Conservation (phyloP, 2,329 filamentous ascomycete species). For the Epichloe sibirici region DNA sequence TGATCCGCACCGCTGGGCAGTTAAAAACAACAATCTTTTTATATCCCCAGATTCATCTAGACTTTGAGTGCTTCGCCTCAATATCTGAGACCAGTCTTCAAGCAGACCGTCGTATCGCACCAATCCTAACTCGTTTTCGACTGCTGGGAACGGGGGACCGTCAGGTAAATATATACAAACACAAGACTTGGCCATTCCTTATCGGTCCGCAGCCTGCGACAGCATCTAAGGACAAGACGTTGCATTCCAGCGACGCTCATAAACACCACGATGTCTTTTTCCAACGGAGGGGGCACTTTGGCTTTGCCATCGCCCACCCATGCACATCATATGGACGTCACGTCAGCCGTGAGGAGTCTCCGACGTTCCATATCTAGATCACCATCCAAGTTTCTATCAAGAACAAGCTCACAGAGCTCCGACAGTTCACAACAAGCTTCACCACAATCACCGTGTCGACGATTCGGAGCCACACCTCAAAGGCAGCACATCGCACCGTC, state of each 20-base stretch:
- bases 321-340: constrained; percentile 70
- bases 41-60: constrained; percentile 1
- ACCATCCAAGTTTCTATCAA: constrained; percentile 72
- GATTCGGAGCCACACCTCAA: constrained; percentile 26
- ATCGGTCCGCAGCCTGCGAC: constrained; percentile 13
- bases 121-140: background rate
- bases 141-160: background rate
- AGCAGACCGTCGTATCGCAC: background rate
- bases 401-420: constrained; percentile 34
- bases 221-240: constrained; percentile 12
- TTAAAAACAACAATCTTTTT: background rate
- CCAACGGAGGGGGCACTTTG: constrained; percentile 57
- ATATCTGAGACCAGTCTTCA: background rate
- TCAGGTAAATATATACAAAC: background rate
- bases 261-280: constrained; percentile 41
- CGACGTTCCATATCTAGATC: constrained; percentile 83
- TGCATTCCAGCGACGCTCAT: constrained; percentile 13
- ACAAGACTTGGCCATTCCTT: constrained; percentile 15
- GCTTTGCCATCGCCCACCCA: constrained; percentile 80
- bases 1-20: background rate
- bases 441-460: constrained; percentile 41
- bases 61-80: background rate
- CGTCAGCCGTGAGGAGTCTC: constrained; percentile 69
- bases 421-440: constrained; percentile 33
- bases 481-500: constrained; percentile 20